A percentile compares a stretch with the other conserved stretches of the same genome.
Conservation (phyloP, 371 early-diverging fungal species). For the Mucor ambiguus region DNA sequence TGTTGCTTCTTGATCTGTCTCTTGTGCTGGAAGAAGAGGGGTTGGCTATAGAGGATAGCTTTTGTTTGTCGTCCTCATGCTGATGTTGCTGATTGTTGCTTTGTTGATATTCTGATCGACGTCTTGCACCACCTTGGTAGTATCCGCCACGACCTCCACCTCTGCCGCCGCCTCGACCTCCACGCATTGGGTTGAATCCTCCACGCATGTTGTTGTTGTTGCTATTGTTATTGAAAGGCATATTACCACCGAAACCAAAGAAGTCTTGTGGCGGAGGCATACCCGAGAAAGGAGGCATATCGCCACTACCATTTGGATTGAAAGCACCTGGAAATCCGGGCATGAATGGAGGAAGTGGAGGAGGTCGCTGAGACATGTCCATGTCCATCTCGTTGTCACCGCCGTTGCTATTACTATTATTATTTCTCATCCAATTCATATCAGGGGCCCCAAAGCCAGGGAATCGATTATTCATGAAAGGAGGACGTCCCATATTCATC, state of each 20-base stretch:
- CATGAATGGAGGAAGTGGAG: conserved; percentile 14
- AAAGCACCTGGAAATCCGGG: conserved; percentile 29
- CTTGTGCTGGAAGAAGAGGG: neutral
- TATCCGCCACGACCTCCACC: conserved; percentile 17
- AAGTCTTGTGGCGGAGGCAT: conserved; percentile 35
- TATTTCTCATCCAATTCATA: conserved; percentile 20
- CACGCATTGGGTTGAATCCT: conserved; percentile 28
- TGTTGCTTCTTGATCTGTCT: conserved; percentile 2
- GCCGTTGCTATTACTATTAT: conserved; percentile 5
- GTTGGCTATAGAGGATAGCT: conserved; percentile 4
- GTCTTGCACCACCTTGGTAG: conserved; percentile 14
- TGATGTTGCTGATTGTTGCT: neutral
- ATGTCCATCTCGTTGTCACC: conserved; percentile 4
- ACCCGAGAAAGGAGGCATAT: conserved; percentile 24
- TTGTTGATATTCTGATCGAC: conserved; percentile 14
- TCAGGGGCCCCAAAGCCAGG: conserved; percentile 27
- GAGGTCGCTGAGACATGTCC: conserved; percentile 2
- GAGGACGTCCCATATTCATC: conserved; percentile 42
- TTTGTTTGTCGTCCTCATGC: conserved; percentile 16
- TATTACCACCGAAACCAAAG: conserved; percentile 22
- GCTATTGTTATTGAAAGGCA: conserved; percentile 11
- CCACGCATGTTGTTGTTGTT: conserved; percentile 19
- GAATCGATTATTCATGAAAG: conserved; percentile 42
- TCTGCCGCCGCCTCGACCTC: conserved; percentile 32
- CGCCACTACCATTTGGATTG: conserved; percentile 2